Base-by-base conservation (phyloP, 1,284 basidiomycete species). In the Pascua guehoae region DNA sequence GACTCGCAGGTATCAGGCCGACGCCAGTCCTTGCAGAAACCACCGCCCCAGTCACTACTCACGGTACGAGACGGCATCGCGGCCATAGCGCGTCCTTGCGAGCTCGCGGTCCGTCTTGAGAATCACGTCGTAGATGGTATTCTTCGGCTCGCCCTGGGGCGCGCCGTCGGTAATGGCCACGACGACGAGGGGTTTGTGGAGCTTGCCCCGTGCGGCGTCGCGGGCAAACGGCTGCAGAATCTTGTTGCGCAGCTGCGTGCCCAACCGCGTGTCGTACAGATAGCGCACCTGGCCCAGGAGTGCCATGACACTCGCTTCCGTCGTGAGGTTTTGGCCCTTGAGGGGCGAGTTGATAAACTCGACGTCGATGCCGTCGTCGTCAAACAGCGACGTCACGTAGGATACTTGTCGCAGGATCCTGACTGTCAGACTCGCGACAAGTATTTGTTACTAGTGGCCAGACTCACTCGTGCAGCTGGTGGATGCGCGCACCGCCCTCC, bases 101-200 rank as follows among this genome's bases (percentile, higher is more conserved):
- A 59, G 58, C 15, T 47, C 48, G 16, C 45, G 44, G 41, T 59
- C 53, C 8, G 58, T 43, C 43, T 53, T 40, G 18, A 53, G 43
- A 32, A 59, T 56, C 18, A 56, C 58, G 14, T 56, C 48, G 41
- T 36, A 45, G 39, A 56, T 51, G 39, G 41, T 59, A 40, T 18
- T 32, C 15, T 43, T 12, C 2, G 43, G 42, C 44, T 59, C 58
- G 43, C 50, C 50, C 32, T 59, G 47, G 9, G 58, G 58, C 43
- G 48, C 58, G 16, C 58, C 58, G 58, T 78, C 77, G 5, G 77
- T 78, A 59, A 78, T 72, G 40, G 63, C 62, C 54, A 81, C 74
- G 58, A 79, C 64, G 12, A 80, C 57, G 11, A 80, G 64, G 4
- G 79, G 79, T 66, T 81, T 81, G 53, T 75, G 66, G 8, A 81